These are phyloP conservation scores for Paraconiothyrium brasiliense DNA, from an alignment of 2,329 filamentous ascomycete genomes.

Conservation along the genomic window DNA sequence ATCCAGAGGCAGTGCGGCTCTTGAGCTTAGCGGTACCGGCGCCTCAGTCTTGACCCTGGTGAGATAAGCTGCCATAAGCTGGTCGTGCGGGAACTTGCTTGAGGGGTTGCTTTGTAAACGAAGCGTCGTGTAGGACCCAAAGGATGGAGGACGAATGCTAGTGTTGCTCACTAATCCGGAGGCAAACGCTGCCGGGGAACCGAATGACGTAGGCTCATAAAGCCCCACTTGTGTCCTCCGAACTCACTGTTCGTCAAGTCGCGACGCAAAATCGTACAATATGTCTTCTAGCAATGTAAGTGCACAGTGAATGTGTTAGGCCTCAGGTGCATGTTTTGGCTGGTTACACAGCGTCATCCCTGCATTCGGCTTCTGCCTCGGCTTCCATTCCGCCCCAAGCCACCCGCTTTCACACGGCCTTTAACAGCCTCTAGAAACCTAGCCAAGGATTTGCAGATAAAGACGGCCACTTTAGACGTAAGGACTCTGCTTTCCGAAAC, in stretches of 20 bases:
- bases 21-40: background rate
- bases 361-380: background rate
- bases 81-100: background rate
- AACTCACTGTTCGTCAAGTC: background rate
- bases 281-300: slow-evolving; percentile 11
- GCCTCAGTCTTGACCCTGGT: background rate
- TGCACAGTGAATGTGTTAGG: background rate
- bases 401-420: background rate
- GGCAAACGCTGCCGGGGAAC: background rate
- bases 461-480: slow-evolving; percentile 66
- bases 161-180: slow-evolving; percentile 11
- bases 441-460: slow-evolving; percentile 40
- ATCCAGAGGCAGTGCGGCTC: background rate
- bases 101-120: slow-evolving; percentile 1
- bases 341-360: background rate
- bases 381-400: background rate
- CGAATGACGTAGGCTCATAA: slow-evolving; percentile 2
- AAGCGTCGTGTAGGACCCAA: background rate
- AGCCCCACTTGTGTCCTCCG: background rate
- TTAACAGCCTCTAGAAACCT: background rate
- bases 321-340: background rate
- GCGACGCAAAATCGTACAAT: background rate
- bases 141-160: background rate
- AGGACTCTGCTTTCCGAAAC: slow-evolving; percentile 65
- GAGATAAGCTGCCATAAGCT: background rate